phyloP scores from a whole-genome alignment of 2,329 filamentous ascomycete species.

The Hymenoscyphus scutula region DNA sequence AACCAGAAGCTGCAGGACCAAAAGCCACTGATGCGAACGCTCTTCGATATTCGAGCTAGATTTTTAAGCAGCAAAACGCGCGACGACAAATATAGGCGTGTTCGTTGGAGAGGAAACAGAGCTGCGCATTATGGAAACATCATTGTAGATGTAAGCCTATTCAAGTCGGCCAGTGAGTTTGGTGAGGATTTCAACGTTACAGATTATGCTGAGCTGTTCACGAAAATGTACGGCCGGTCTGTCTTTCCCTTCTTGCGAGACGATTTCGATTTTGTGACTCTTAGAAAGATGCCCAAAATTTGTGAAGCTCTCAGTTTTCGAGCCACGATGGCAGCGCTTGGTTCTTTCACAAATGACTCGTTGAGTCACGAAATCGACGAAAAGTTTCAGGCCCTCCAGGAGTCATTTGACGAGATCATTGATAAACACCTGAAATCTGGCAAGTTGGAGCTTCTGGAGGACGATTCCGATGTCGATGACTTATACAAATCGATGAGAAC shows the following conservation, averaged over 20 bases:
- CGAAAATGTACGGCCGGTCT: background rate
- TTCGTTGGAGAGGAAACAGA: background rate
- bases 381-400: too few species aligned
- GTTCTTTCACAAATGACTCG: background rate
- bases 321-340: background rate
- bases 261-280: background rate
- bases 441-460: too few species aligned
- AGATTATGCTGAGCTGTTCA: background rate
- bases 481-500: too few species aligned
- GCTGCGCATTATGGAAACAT: background rate
- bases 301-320: background rate
- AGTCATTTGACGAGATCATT: too few species aligned
- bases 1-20: background rate
- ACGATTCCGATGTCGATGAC: too few species aligned
- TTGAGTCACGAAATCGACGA: too few species aligned
- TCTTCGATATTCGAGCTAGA: too few species aligned
- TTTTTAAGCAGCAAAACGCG: too few species aligned
- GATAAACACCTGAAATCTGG: too few species aligned
- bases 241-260: background rate
- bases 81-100: too few species aligned
- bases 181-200: background rate
- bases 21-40: too few species aligned
- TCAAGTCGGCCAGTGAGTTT: too few species aligned
- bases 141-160: background rate
- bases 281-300: background rate